Base-by-base conservation (phyloP, 176 grass and related monocot genomes). In the Oryza coarctata region DNA sequence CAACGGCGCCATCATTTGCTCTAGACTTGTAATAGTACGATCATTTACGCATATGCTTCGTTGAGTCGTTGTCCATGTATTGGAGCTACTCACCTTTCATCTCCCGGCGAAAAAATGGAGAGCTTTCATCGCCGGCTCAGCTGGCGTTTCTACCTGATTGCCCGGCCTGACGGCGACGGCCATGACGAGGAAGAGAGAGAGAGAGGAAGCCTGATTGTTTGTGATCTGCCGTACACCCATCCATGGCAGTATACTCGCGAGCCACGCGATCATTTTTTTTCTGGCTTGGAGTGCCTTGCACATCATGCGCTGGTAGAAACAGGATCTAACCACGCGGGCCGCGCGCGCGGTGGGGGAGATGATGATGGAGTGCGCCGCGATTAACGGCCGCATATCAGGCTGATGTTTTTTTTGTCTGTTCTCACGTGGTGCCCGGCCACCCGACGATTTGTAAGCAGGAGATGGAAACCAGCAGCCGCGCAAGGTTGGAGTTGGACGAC, bases 331-430 rank as follows among this genome's bases (percentile, higher is more conserved):
- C 38, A 39, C 38, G 38, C 7, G n/a, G 40, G 6, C 31, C 6
- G 57, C 3, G 57, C 12, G 57, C 3, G 57, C 17, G 65, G 40
- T 35, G 61, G 71, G 50, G 23, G 49, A 5, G 22, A 61, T 11
- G 44, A 15, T 15, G 68, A 34, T 55, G 35, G 67, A 3, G 52
- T 3, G 68, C 22, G 41, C 84, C 75, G 84, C 68, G 76, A 86
- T 86, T 86, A 67, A 30, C 83, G 75, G 83, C 29, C 73, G 39
- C 72, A 13, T 25, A 60, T 23, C 9, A 23, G 7, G 27, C 71
- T 14, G 9, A 22, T 0, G 5, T 29, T 23, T 15, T 15, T 0
- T 65, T 22, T 49, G 15, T 1, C 11, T 15, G 0, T 71, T 15
- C 25, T 62, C 35, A 82, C 68, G 68, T 63, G 80, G 36, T 14